Conservation (phyloP, 2,329 filamentous ascomycete species). For the Phyllosticta capitalensis region DNA sequence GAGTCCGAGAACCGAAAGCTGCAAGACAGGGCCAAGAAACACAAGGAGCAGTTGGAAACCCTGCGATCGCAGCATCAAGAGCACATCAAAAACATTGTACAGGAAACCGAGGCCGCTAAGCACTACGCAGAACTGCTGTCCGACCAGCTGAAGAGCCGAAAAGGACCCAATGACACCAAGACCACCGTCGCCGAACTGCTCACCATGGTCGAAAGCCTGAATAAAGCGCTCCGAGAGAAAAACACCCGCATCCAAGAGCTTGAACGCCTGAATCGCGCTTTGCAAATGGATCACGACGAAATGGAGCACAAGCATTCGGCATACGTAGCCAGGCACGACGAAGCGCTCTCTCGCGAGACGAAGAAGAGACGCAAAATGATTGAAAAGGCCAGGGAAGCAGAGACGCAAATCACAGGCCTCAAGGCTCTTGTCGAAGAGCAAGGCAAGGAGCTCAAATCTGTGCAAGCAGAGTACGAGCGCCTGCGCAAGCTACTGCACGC, state of each 20-base stretch:
- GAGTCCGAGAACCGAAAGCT: conserved; percentile 2
- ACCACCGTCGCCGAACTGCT: conserved; percentile 24
- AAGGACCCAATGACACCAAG: not conserved
- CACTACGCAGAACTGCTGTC: not conserved
- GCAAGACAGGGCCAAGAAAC: not conserved
- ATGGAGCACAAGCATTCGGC: conserved; percentile 19
- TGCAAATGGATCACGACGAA: conserved; percentile 16
- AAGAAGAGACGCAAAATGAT: conserved; percentile 23
- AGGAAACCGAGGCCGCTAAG: conserved; percentile 7
- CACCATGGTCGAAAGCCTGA: conserved; percentile 18
- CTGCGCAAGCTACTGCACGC: conserved; percentile 31
- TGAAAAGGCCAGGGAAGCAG: conserved; percentile 19
- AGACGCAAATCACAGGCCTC: conserved; percentile 18
- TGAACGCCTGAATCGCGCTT: conserved; percentile 16
- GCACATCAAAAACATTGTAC: conserved; percentile 19
- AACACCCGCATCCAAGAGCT: conserved; percentile 14
- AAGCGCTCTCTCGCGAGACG: conserved; percentile 16
- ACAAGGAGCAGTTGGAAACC: conserved; percentile 2
- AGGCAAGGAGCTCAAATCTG: conserved; percentile 19
- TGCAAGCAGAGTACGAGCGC: conserved; percentile 30
- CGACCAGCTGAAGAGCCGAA: not conserved
- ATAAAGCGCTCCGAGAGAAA: not conserved
- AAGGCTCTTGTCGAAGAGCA: conserved; percentile 20
- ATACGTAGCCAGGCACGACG: conserved; percentile 2
- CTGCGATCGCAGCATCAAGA: conserved; percentile 15